Evolutionary conservation across 1,284 basidiomycete genomes (phyloP).

Genomic region (Fomitiporia mediterranea): DNA sequence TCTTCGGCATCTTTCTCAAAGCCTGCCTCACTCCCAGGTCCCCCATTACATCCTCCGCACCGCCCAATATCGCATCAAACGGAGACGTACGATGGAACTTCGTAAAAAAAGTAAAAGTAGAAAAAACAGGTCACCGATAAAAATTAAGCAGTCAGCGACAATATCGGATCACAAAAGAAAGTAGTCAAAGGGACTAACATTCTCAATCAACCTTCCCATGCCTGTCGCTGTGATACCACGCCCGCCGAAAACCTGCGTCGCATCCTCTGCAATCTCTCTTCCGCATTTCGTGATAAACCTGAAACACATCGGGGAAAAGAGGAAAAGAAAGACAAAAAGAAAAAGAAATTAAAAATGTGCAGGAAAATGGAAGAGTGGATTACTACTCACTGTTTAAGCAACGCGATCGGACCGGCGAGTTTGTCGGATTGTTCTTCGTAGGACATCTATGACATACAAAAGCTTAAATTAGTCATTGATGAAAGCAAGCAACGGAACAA

Average conservation of each 20-base stretch:
- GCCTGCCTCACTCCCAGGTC: constrained; percentile 67
- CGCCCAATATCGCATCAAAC: constrained; percentile 50
- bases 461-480: constrained; percentile 1
- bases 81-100: constrained; percentile 38
- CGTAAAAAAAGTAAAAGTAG: constrained; percentile 21
- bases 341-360: no score
- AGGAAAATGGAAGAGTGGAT: not conserved
- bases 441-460: constrained; percentile 47
- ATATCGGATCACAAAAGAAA: not conserved
- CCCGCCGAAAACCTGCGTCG: constrained; percentile 60
- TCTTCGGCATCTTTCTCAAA: constrained; percentile 58
- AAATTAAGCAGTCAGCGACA: not conserved
- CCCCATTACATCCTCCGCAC: constrained; percentile 60
- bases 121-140: not conserved
- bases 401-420: constrained; percentile 68
- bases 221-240: constrained; percentile 55
- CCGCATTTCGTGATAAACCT: constrained; percentile 65
- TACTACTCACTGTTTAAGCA: constrained; percentile 59
- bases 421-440: constrained; percentile 79
- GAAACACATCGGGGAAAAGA: not conserved
- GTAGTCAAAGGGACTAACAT: constrained; percentile 34
- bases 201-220: constrained; percentile 64
- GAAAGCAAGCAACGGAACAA: not conserved
- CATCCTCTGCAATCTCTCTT: constrained; percentile 69
- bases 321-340: no score